A percentile compares a stretch with the other conserved stretches of the same genome.
phyloP scores from a whole-genome alignment of 306 rosid species.

The Malus asiatica region DNA sequence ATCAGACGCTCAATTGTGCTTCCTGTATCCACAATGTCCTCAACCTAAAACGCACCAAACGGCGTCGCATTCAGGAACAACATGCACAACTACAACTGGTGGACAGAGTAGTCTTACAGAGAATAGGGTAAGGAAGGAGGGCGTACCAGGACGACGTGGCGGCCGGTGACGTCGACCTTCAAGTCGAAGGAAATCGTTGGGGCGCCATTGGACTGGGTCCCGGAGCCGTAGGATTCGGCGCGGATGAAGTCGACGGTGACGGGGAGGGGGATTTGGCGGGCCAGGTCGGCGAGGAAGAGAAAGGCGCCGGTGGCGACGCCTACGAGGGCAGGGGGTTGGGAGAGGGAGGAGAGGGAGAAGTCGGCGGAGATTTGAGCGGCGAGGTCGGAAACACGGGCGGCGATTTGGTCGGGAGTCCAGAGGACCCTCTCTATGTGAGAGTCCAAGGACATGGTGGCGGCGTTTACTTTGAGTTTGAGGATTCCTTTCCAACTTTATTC shows the following conservation, averaged over 20 bases:
- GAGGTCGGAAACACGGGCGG: conserved; percentile 52
- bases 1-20: conserved; percentile 47
- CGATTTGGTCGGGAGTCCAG: conserved; percentile 61
- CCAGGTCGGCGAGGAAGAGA: conserved; percentile 76
- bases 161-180: conserved; percentile 53
- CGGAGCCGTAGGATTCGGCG: conserved; percentile 70
- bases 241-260: conserved; percentile 57
- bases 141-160: conserved; percentile 70
- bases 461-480: background rate
- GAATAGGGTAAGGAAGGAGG: background rate
- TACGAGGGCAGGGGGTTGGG: conserved; percentile 45
- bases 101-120: background rate
- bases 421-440: conserved; percentile 56
- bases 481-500: too few relatives aligned
- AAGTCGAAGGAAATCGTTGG: conserved; percentile 59
- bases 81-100: background rate
- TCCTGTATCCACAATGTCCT: conserved; percentile 84
- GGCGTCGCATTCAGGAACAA: background rate
- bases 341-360: conserved; percentile 8
- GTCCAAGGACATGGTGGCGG: conserved; percentile 19
- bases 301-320: conserved; percentile 92
- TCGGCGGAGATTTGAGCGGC: conserved; percentile 53
- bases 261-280: conserved; percentile 54
- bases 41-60: conserved; percentile 37
- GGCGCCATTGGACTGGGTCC: conserved; percentile 44